Percentiles rank a stretch among this genome's conserved stretches.
phyloP scores from a whole-genome alignment of 306 rosid genomes.

The Sophora flavescens region DNA sequence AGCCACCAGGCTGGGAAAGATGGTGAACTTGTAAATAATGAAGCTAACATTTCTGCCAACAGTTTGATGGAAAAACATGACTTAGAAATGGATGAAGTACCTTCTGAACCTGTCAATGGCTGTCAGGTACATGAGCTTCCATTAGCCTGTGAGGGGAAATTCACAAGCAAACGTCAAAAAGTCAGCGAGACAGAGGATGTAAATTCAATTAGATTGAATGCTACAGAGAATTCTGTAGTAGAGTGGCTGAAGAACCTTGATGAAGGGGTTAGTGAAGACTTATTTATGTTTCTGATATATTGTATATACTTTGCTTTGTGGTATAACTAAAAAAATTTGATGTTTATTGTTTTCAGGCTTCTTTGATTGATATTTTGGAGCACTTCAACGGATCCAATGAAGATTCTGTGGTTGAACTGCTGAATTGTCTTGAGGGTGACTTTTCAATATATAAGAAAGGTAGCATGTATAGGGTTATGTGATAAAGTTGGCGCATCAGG shows the following conservation, averaged over 20 bases:
- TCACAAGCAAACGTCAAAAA: slow-evolving; percentile 66
- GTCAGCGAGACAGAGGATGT: slow-evolving; percentile 50
- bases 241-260: slow-evolving; percentile 69
- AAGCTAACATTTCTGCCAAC: slow-evolving; percentile 36
- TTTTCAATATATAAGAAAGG: slow-evolving; percentile 72
- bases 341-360: slow-evolving; percentile 66
- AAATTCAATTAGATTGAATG: slow-evolving; percentile 48
- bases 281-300: slow-evolving; percentile 14
- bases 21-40: slow-evolving; percentile 38
- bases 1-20: slow-evolving; percentile 42
- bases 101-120: slow-evolving; percentile 48
- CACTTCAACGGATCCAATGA: slow-evolving; percentile 70
- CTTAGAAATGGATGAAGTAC: slow-evolving; percentile 36
- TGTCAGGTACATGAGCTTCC: slow-evolving; percentile 42
- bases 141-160: slow-evolving; percentile 41
- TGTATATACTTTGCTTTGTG: neutral
- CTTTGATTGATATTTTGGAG: slow-evolving; percentile 57
- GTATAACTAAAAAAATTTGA: neutral
- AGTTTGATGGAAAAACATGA: slow-evolving; percentile 9
- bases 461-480: slow-evolving; percentile 64
- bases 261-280: slow-evolving; percentile 67
- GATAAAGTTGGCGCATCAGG: slow-evolving; percentile 24
- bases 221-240: slow-evolving; percentile 67
- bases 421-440: slow-evolving; percentile 71
- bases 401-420: slow-evolving; percentile 61